Evolutionary conservation across 2,329 filamentous ascomycete species (phyloP).

Genomic region (Phyllachora maydis): DNA sequence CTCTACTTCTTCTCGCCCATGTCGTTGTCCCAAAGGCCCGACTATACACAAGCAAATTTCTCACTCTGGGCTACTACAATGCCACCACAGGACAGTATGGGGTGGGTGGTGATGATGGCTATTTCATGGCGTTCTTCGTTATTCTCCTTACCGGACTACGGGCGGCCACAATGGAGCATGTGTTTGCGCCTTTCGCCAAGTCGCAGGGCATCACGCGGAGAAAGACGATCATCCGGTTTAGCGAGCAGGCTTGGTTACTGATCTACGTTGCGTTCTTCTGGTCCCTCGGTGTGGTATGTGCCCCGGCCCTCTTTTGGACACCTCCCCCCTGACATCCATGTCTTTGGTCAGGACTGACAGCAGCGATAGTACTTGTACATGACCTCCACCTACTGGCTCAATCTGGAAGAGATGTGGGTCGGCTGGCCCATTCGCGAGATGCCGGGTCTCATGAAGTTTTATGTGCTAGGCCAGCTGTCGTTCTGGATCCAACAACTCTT

Average conservation of each 20-base stretch:
- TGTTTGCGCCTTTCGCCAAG: constrained; percentile 59
- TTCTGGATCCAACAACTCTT: constrained; percentile 93
- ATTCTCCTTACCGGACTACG: constrained; percentile 74
- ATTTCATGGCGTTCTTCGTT: constrained; percentile 59
- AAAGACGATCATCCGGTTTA: constrained; percentile 67
- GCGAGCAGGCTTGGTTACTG: constrained; percentile 84
- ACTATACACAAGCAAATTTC: constrained; percentile 67
- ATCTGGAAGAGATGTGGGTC: constrained; percentile 62
- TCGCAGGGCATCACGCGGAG: constrained; percentile 50
- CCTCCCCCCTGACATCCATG: too few relatives aligned
- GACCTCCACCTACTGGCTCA: constrained; percentile 58
- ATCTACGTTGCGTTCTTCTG: constrained; percentile 71
- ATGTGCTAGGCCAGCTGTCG: constrained; percentile 73
- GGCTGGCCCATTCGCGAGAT: constrained; percentile 68
- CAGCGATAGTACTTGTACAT: constrained; percentile 57
- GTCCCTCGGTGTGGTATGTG: constrained; percentile 60
- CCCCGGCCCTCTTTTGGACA: background rate
- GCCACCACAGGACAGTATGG: constrained; percentile 46
- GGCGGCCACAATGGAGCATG: constrained; percentile 69
- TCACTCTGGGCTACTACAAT: constrained; percentile 70
- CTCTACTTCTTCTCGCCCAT: constrained; percentile 67
- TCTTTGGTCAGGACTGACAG: too few relatives aligned
- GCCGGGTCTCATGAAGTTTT: constrained; percentile 58
- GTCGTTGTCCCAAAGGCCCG: constrained; percentile 63
- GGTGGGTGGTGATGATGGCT: constrained; percentile 60